Base-by-base conservation (phyloP, 352 stramenopile species). In the Thalassiosira livingstoniorum region DNA sequence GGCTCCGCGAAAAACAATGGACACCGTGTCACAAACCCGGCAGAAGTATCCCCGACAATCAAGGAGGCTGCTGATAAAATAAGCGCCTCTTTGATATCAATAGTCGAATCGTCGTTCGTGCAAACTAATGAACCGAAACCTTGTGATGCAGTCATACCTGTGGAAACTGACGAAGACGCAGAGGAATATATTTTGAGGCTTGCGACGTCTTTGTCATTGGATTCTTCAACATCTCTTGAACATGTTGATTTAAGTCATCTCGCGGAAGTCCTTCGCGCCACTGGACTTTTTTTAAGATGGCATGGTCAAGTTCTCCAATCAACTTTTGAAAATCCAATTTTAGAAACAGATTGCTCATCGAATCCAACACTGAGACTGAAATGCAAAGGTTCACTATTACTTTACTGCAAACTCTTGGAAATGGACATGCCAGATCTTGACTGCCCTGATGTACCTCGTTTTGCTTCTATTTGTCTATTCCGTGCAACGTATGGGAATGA, bases 381-480 rank as follows among this genome's bases (percentile, higher is more conserved):
- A 64, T 70, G 53, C 31, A 47, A 68, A 27, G 60, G 67, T 10
- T 75, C 75, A 68, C n/a, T 83, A 39, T 31, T 73, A 5, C 47
- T 83, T 4, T 83, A 75, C 42, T 61, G 39, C 27, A 75, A 67
- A 64, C 39, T 83, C 0, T 51, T 83, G 11, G 61, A 75, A 34
- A 64, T 73, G 18, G 54, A 74, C 27, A 45, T 61, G 23, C 7
- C 39, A 31, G 3, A 35, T 10, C 37, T 42, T 1, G 57, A 67
- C 2, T 76, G 13, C 23, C 75, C 68, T 29, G 75, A 83, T 54
- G 55, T 83, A 29, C 67, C 67, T 60, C 27, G 75, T 53, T 78
- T 78, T 68, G 60, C 75, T 57, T 83, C 75, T 31, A 73, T 83
- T 47, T 83, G 64, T 55, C 55, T 78, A 5, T 83, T 83, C 42